These are phyloP conservation scores for Polyporus arcularius DNA, from an alignment of 768 basidiomycete species.

Conservation along the genomic window DNA sequence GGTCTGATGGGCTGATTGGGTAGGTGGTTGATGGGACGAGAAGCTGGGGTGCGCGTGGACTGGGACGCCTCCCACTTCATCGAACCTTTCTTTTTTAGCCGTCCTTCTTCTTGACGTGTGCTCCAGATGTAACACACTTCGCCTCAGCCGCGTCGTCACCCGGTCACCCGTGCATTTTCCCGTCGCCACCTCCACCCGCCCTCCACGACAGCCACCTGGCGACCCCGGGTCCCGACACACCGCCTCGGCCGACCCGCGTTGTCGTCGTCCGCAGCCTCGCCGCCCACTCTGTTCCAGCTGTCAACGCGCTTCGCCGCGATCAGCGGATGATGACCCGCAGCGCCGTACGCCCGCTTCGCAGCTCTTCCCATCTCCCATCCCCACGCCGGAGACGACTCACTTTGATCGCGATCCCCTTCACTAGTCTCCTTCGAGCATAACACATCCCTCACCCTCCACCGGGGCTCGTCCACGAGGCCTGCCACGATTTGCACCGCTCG, in stretches of 20 bases:
- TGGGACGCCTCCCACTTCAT: slow-evolving; percentile 4
- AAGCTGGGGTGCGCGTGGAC: slow-evolving; percentile 21
- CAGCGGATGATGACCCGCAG: slow-evolving; percentile 19
- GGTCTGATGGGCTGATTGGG: slow-evolving; percentile 22
- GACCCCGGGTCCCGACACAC: too few species aligned
- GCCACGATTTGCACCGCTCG: neutral
- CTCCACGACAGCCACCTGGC: neutral
- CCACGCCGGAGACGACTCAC: slow-evolving; percentile 1
- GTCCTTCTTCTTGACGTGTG: slow-evolving; percentile 16
- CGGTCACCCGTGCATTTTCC: neutral
- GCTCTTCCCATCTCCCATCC: slow-evolving; percentile 5
- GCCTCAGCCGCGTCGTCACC: slow-evolving; percentile 14
- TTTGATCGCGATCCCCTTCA: slow-evolving; percentile 13
- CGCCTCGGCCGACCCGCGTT: neutral
- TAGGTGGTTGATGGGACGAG: slow-evolving; percentile 22
- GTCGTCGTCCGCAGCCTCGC: neutral
- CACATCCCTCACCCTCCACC: neutral
- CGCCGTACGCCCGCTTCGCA: slow-evolving; percentile 8
- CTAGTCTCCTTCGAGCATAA: slow-evolving; percentile 8
- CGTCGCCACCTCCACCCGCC: neutral
- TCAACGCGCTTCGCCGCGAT: slow-evolving; percentile 15
- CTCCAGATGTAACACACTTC: slow-evolving; percentile 2
- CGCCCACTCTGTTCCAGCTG: neutral
- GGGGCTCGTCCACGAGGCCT: slow-evolving; percentile 1
- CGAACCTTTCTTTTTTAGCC: slow-evolving; percentile 4